Percentiles rank a stretch among this genome's conserved stretches.
These are phyloP conservation scores for Sphagnum magellanicum DNA, from an alignment of 228 moss, liverwort and hornwort species.

Conservation along the genomic window DNA sequence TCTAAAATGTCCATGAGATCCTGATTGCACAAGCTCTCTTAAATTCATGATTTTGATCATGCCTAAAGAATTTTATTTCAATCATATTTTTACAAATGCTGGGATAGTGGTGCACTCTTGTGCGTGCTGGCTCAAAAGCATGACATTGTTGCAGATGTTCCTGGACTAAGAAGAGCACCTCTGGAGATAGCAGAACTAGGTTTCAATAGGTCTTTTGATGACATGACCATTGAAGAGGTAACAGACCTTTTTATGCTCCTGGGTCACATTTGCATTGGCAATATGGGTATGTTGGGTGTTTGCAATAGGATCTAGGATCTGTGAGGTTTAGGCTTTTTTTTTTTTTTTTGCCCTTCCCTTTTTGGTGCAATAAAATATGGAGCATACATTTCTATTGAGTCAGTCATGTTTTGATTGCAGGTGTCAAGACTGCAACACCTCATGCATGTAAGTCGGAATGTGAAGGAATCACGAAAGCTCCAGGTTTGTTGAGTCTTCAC, in stretches of 20 bases:
- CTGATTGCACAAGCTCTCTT: too few relatives aligned
- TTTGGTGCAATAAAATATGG: too few relatives aligned
- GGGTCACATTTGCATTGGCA: not conserved
- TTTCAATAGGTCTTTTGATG: slow-evolving; percentile 26
- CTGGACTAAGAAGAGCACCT: slow-evolving; percentile 22
- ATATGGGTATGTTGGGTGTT: too few relatives aligned
- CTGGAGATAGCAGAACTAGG: slow-evolving; percentile 33
- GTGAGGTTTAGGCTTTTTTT: too few relatives aligned
- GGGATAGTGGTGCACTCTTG: not conserved
- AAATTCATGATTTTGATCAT: too few relatives aligned
- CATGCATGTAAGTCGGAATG: slow-evolving; percentile 28
- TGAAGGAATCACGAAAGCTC: slow-evolving; percentile 32
- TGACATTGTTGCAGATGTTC: slow-evolving; percentile 16
- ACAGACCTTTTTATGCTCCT: not conserved
- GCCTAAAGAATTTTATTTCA: too few relatives aligned
- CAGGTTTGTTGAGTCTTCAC: slow-evolving; percentile 13
- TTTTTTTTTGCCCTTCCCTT: too few relatives aligned
- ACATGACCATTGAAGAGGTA: slow-evolving; percentile 36
- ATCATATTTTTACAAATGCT: too few relatives aligned
- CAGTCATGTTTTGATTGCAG: slow-evolving; percentile 6
- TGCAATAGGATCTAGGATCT: too few relatives aligned
- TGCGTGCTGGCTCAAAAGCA: not conserved
- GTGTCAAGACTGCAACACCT: slow-evolving; percentile 22
- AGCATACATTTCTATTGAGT: too few relatives aligned
- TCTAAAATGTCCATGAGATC: too few relatives aligned